Evolutionary conservation across 2,329 filamentous ascomycete species (phyloP).

Genomic region (Xylariaceae sp.): DNA sequence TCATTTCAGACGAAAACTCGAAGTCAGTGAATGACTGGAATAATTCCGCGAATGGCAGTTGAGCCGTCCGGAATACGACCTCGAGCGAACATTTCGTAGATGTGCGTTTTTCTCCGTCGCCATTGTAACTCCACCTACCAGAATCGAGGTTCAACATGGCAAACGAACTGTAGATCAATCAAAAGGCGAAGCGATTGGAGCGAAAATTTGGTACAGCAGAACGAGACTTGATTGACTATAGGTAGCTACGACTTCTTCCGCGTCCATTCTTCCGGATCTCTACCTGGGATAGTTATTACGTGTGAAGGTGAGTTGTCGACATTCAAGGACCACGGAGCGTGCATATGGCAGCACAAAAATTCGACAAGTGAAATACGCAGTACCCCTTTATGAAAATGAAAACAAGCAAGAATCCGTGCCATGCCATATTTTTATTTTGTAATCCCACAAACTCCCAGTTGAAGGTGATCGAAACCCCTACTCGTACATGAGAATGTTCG

Average conservation of each 20-base stretch:
- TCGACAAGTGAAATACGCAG: not conserved
- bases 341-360: not conserved
- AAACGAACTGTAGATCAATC: not conserved
- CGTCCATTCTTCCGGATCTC: constrained; percentile 4
- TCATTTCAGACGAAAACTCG: not conserved
- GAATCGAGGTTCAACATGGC: not conserved
- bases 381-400: not conserved
- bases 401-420: not conserved
- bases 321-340: not conserved
- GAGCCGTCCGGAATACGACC: not conserved
- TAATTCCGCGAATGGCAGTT: constrained; percentile 15
- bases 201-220: constrained; percentile 7
- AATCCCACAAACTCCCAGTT: constrained; percentile 15
- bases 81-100: not conserved
- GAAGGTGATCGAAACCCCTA: constrained; percentile 5
- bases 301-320: not conserved
- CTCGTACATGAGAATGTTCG: constrained; percentile 14
- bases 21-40: not conserved
- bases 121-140: constrained; percentile 14
- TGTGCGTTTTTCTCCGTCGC: constrained; percentile 1
- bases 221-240: no score
- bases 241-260: not conserved
- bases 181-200: constrained; percentile 13
- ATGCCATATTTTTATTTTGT: constrained; percentile 9
- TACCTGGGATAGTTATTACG: not conserved